These are phyloP conservation scores for Podosphaera xanthii DNA, from an alignment of 2,329 filamentous ascomycete species.

Conservation along the genomic window DNA sequence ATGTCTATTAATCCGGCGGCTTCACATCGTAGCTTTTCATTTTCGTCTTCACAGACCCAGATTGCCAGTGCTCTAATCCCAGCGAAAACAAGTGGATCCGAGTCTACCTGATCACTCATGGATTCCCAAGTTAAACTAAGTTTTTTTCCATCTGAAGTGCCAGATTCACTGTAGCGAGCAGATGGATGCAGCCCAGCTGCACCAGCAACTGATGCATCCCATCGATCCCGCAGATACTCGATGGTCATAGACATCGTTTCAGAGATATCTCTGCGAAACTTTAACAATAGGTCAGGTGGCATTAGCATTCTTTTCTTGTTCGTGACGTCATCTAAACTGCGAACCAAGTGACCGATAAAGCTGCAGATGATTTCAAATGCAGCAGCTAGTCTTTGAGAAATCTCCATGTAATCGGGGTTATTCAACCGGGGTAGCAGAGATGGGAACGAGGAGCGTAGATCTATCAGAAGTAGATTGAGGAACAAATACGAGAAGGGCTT, in stretches of 20 bases:
- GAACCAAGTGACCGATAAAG: conserved; percentile 34
- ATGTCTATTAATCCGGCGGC: conserved; percentile 35
- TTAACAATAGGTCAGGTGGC: conserved; percentile 35
- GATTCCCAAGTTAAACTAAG: conserved; percentile 36
- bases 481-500: conserved; percentile 39
- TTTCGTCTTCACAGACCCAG: conserved; percentile 49
- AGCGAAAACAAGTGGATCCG: conserved; percentile 36
- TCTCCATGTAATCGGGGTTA: conserved; percentile 25
- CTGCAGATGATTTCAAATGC: conserved; percentile 37
- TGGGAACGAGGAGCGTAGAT: conserved; percentile 39
- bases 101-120: conserved; percentile 20
- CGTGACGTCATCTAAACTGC: conserved; percentile 25
- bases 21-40: conserved; percentile 27
- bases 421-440: conserved; percentile 35
- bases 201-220: conserved; percentile 41
- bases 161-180: conserved; percentile 23
- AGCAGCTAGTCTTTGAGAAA: conserved; percentile 31
- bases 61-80: conserved; percentile 33
- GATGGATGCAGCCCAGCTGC: conserved; percentile 36
- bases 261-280: conserved; percentile 33
- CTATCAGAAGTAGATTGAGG: conserved; percentile 40
- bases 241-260: conserved; percentile 40
- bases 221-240: conserved; percentile 46
- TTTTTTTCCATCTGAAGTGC: conserved; percentile 22
- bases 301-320: conserved; percentile 21